Evolutionary conservation across 805 yeast species (phyloP).

Genomic region (Saccharomycopsis sp.): DNA sequence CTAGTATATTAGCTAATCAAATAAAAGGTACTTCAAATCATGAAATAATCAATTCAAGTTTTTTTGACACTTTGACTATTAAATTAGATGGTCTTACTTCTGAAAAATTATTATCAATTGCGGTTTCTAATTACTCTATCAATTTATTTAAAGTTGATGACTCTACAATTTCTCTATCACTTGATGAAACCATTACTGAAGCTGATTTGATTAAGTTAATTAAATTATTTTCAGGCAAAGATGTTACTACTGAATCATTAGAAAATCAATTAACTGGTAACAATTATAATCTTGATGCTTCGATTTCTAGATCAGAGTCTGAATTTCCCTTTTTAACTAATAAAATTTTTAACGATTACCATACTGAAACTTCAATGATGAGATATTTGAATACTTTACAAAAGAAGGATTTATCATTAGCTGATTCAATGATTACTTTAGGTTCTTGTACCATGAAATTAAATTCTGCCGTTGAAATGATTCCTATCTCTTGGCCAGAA

Average conservation of each 20-base stretch:
- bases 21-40: constrained; percentile 37
- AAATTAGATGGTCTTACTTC: constrained; percentile 39
- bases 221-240: constrained; percentile 45
- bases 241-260: constrained; percentile 18
- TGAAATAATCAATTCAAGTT: constrained; percentile 44
- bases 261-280: background rate
- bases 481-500: constrained; percentile 90
- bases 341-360: constrained; percentile 77
- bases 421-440: constrained; percentile 93
- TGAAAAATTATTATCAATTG: constrained; percentile 43
- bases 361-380: constrained; percentile 90
- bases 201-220: constrained; percentile 50
- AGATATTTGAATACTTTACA: constrained; percentile 83
- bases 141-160: constrained; percentile 65
- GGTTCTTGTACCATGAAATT: constrained; percentile 98
- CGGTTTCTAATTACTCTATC: constrained; percentile 53
- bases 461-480: constrained; percentile 92
- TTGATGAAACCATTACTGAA: constrained; percentile 80
- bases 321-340: constrained; percentile 35
- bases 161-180: constrained; percentile 55
- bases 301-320: constrained; percentile 22
- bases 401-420: constrained; percentile 80
- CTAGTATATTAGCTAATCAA: constrained; percentile 57
- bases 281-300: constrained; percentile 13
- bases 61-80: constrained; percentile 84